A percentile compares a stretch with the other conserved stretches of the same genome.
Conservation (phyloP, 1,284 basidiomycete species). For the Cutaneotrichosporon sp. region DNA sequence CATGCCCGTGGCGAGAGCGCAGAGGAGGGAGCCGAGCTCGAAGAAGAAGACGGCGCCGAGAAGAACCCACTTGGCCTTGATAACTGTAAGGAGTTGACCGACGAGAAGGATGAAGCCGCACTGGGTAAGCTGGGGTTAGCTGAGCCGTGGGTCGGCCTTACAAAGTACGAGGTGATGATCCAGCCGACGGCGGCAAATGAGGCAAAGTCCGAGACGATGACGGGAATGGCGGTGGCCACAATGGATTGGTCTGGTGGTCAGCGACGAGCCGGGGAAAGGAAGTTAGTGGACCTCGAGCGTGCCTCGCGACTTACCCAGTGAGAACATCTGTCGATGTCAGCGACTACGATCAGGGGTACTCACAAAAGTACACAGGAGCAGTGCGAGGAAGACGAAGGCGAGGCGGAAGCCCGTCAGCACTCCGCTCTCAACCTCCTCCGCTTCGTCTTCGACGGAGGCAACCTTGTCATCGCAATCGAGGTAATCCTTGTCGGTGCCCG, state of each 20-base stretch:
- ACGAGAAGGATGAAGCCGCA: slow-evolving; percentile 48
- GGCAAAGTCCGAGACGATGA: slow-evolving; percentile 52
- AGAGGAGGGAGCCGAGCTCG: slow-evolving; percentile 53
- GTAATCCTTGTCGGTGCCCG: neutral
- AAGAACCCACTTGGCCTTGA: slow-evolving; percentile 52
- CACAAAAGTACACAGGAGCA: slow-evolving; percentile 43
- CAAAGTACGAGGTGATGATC: slow-evolving; percentile 52
- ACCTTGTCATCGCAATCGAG: too few relatives aligned
- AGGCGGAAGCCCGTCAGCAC: slow-evolving; percentile 28
- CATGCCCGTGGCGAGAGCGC: slow-evolving; percentile 50
- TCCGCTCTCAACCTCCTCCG: slow-evolving; percentile 10
- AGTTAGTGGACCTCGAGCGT: neutral
- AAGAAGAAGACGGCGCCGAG: slow-evolving; percentile 52
- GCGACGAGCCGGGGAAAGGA: too few relatives aligned
- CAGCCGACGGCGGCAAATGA: slow-evolving; percentile 45
- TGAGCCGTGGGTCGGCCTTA: slow-evolving; percentile 30
- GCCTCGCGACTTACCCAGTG: slow-evolving; percentile 1
- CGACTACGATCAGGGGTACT: slow-evolving; percentile 9
- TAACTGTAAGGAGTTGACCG: slow-evolving; percentile 48
- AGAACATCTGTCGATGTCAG: slow-evolving; percentile 20
- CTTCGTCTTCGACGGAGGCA: neutral
- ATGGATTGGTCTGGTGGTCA: slow-evolving; percentile 39
- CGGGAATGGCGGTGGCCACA: slow-evolving; percentile 50
- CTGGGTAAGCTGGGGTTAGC: slow-evolving; percentile 32
- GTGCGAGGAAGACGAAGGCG: slow-evolving; percentile 32